phyloP scores from a whole-genome alignment of 192 early-diverging fungal species.

The Coemansia guatemalensis region DNA sequence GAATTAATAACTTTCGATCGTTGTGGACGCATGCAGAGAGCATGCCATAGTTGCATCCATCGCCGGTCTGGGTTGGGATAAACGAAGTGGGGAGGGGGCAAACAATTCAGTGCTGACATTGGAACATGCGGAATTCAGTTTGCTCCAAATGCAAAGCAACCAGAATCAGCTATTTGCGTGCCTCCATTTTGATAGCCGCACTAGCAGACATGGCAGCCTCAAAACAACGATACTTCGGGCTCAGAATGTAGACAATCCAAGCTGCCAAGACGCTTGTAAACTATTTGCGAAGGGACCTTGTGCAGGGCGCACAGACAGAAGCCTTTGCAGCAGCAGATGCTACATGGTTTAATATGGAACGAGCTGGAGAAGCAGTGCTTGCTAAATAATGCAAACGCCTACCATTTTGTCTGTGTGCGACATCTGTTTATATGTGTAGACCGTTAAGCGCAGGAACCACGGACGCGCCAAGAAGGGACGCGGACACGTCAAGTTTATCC shows the following conservation, averaged over 20 bases:
- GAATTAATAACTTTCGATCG: not conserved
- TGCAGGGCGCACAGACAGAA: not conserved
- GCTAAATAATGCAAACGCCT: not conserved
- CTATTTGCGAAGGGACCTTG: not conserved
- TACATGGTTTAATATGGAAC: not conserved
- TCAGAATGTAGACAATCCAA: not conserved
- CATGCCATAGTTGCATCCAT: not conserved
- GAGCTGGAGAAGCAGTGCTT: not conserved
- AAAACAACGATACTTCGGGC: not conserved
- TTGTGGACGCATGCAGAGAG: too few species aligned
- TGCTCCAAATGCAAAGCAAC: not conserved
- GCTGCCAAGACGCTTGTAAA: not conserved
- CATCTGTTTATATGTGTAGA: slow-evolving; percentile 56
- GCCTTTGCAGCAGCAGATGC: not conserved
- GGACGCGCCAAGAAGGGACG: slow-evolving; percentile 99
- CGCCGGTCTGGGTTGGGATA: not conserved
- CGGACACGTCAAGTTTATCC: slow-evolving; percentile 95
- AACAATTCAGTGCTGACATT: not conserved
- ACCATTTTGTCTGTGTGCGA: slow-evolving; percentile 3
- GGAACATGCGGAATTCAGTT: not conserved
- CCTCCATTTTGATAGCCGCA: not conserved
- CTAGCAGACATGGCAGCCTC: not conserved
- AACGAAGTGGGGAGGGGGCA: not conserved
- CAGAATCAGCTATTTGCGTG: not conserved
- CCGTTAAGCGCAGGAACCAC: slow-evolving; percentile 98